These are phyloP conservation scores for Tripterygium wilfordii DNA, from an alignment of 177 flowering plant genomes.

Conservation along the genomic window DNA sequence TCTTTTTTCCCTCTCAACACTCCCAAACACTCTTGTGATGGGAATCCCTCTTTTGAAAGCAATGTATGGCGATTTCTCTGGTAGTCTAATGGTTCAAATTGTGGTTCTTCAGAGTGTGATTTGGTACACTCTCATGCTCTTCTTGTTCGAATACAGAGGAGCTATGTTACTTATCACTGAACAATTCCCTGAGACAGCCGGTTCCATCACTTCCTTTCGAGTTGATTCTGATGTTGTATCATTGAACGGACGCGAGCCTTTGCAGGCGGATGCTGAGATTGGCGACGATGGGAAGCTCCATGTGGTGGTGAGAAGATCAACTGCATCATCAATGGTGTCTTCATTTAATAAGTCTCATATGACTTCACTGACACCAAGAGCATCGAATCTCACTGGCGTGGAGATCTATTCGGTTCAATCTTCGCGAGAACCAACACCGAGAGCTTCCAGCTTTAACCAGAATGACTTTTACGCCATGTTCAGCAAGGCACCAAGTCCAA, in stretches of 20 bases:
- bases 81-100: slow-evolving; percentile 50
- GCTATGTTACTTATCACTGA: slow-evolving; percentile 50
- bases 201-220: slow-evolving; percentile 41
- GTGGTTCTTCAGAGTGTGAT: slow-evolving; percentile 55
- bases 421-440: slow-evolving; percentile 48
- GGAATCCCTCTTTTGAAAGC: slow-evolving; percentile 50
- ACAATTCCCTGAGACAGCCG: slow-evolving; percentile 60
- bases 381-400: slow-evolving; percentile 47
- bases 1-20: slow-evolving; percentile 50
- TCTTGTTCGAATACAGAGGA: slow-evolving; percentile 55
- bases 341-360: slow-evolving; percentile 30
- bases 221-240: slow-evolving; percentile 56
- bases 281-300: slow-evolving; percentile 56
- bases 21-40: slow-evolving; percentile 64
- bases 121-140: slow-evolving; percentile 59
- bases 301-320: slow-evolving; percentile 34
- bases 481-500: slow-evolving; percentile 41
- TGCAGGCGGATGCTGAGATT: slow-evolving; percentile 52
- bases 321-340: slow-evolving; percentile 26
- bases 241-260: slow-evolving; percentile 44
- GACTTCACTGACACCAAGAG: slow-evolving; percentile 41
- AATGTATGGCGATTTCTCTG: slow-evolving; percentile 55
- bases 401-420: slow-evolving; percentile 59
- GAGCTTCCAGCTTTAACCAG: slow-evolving; percentile 57
- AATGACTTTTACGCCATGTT: slow-evolving; percentile 48